phyloP scores from a whole-genome alignment of 306 rosid species.

The Trifolium subterraneum region DNA sequence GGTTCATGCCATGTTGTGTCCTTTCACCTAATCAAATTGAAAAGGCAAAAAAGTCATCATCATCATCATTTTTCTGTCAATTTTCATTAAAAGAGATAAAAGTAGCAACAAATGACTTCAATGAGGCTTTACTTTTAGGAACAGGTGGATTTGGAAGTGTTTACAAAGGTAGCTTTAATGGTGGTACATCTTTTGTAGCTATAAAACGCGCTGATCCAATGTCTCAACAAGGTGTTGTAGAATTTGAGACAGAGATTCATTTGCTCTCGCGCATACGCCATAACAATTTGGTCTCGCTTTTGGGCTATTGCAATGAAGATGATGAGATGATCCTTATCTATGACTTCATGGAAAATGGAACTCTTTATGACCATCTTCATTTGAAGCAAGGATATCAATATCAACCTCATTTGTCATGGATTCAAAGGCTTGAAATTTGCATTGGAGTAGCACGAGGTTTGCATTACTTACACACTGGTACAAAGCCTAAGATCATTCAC shows the following conservation, averaged over 20 bases:
- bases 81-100: slow-evolving; percentile 42
- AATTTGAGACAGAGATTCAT: slow-evolving; percentile 47
- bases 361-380: slow-evolving; percentile 46
- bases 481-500: slow-evolving; percentile 47
- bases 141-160: slow-evolving; percentile 49
- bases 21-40: neutral
- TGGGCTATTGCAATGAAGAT: slow-evolving; percentile 54
- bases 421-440: slow-evolving; percentile 55
- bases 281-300: slow-evolving; percentile 43
- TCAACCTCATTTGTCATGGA: slow-evolving; percentile 47
- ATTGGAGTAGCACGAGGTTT: slow-evolving; percentile 51
- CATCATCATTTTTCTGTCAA: slow-evolving; percentile 11
- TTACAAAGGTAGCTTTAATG: slow-evolving; percentile 44
- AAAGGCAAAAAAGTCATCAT: neutral
- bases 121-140: slow-evolving; percentile 40
- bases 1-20: slow-evolving; percentile 27
- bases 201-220: slow-evolving; percentile 42
- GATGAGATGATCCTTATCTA: slow-evolving; percentile 56
- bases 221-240: slow-evolving; percentile 53
- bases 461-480: slow-evolving; percentile 53
- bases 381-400: slow-evolving; percentile 33
- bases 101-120: slow-evolving; percentile 44
- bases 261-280: slow-evolving; percentile 48
- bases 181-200: slow-evolving; percentile 41
- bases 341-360: slow-evolving; percentile 49